Percentiles rank a stretch among this genome's conserved stretches.
phyloP scores from a whole-genome alignment of 164 flowering plant genomes.

The Vitis rotundifolia region DNA sequence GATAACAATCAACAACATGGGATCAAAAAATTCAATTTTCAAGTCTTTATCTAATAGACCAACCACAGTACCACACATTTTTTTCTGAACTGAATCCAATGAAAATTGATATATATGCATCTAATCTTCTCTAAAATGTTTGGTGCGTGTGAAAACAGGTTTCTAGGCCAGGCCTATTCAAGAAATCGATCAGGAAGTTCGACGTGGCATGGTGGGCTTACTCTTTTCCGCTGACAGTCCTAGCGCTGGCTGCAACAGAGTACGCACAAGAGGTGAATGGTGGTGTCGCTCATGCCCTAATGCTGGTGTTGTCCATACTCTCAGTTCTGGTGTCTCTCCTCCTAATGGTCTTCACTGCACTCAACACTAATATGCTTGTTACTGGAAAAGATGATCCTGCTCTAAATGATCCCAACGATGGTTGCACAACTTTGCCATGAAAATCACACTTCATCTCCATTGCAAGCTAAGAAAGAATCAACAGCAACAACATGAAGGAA shows the following conservation, averaged over 20 bases:
- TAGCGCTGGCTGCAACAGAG: slow-evolving; percentile 21
- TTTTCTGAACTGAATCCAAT: background rate
- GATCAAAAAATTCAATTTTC: too few relatives aligned
- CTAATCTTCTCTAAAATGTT: background rate
- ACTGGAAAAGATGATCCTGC: background rate
- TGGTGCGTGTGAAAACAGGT: slow-evolving; percentile 16
- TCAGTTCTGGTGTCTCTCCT: slow-evolving; percentile 18
- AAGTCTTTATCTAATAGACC: too few relatives aligned
- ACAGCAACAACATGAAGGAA: too few relatives aligned
- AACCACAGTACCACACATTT: too few relatives aligned
- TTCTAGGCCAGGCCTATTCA: slow-evolving; percentile 31
- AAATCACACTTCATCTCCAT: too few relatives aligned
- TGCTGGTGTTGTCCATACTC: slow-evolving; percentile 15
- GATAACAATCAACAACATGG: too few relatives aligned
- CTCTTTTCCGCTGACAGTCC: slow-evolving; percentile 31
- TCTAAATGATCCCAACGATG: background rate
- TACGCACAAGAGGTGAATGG: slow-evolving; percentile 32
- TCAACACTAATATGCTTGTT: slow-evolving; percentile 4
- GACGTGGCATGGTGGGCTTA: slow-evolving; percentile 46
- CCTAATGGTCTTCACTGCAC: slow-evolving; percentile 15
- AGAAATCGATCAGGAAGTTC: slow-evolving; percentile 31
- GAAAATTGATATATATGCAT: too few relatives aligned
- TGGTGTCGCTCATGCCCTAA: slow-evolving; percentile 5
- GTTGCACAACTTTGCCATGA: too few relatives aligned
- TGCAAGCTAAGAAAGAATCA: too few relatives aligned